phyloP scores from a whole-genome alignment of 345 rosid species.

The Rhizophora mangle region DNA sequence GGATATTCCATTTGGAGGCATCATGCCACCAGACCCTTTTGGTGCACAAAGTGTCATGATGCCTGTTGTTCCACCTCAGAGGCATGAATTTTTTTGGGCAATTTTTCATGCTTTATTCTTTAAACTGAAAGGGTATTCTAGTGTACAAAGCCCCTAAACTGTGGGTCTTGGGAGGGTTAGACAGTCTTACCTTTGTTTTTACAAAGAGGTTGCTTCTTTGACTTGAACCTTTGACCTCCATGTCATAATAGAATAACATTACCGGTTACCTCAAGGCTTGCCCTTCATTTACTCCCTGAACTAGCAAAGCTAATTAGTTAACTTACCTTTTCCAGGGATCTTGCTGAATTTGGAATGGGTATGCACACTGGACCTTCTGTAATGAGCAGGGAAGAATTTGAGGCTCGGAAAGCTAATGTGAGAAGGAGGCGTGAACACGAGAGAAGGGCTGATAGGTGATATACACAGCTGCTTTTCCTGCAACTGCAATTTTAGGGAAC shows the following conservation, averaged over 20 bases:
- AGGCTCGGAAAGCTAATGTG: constrained; percentile 82
- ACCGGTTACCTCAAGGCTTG: too few relatives aligned
- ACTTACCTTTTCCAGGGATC: constrained; percentile 50
- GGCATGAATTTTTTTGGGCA: constrained; percentile 28
- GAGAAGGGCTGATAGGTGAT: constrained; percentile 72
- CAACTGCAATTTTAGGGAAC: too few relatives aligned
- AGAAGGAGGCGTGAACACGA: constrained; percentile 79
- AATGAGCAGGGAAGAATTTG: constrained; percentile 88
- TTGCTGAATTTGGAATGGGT: constrained; percentile 74
- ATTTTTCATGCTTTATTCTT: neutral
- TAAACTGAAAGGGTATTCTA: too few relatives aligned
- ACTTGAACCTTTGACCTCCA: too few relatives aligned
- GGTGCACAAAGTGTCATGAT: constrained; percentile 54
- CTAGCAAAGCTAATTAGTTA: neutral
- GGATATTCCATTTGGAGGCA: constrained; percentile 56
- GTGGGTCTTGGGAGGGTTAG: too few relatives aligned
- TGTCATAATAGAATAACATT: too few relatives aligned
- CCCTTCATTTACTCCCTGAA: neutral
- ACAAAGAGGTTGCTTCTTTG: too few relatives aligned
- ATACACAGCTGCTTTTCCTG: neutral
- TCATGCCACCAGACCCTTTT: constrained; percentile 63
- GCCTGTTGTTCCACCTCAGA: constrained; percentile 57
- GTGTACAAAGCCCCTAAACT: too few relatives aligned
- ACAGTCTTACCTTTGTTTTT: too few relatives aligned
- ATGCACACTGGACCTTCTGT: constrained; percentile 71